phyloP scores from a whole-genome alignment of 2,329 filamentous ascomycete genomes.

The Fusarium clavum region DNA sequence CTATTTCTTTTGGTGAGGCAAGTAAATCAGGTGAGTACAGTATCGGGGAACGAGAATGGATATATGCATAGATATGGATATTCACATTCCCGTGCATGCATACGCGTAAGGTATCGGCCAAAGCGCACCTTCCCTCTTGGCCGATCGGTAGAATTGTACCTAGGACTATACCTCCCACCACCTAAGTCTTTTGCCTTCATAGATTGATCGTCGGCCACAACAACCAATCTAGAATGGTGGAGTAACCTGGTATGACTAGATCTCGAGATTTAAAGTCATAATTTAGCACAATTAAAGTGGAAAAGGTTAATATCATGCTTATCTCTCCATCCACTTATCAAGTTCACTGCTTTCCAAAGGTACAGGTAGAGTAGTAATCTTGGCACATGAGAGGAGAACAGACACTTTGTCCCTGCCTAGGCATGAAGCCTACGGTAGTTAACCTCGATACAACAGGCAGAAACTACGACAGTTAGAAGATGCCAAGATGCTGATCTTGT shows the following conservation, averaged over 20 bases:
- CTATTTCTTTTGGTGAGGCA: not conserved
- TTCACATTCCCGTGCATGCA: not conserved
- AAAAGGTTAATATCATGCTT: slow-evolving; percentile 25
- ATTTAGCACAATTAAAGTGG: slow-evolving; percentile 23
- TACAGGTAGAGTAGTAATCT: not conserved
- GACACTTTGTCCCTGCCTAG: not conserved
- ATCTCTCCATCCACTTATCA: slow-evolving; percentile 14
- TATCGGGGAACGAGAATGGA: not conserved
- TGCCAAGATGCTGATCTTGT: slow-evolving; percentile 39
- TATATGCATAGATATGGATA: not conserved
- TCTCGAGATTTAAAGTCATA: slow-evolving; percentile 10
- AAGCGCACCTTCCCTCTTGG: not conserved
- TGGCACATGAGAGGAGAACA: slow-evolving; percentile 3
- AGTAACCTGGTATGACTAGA: slow-evolving; percentile 1
- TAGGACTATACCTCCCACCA: not conserved
- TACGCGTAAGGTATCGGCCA: not conserved
- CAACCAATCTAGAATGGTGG: not conserved
- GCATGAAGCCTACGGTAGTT: not conserved
- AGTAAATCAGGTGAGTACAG: not conserved
- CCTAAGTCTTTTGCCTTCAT: no score
- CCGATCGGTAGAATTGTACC: not conserved
- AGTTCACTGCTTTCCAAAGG: not conserved
- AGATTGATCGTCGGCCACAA: not conserved
- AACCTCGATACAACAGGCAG: not conserved
- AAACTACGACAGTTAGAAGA: not conserved